phyloP scores from a whole-genome alignment of 441 rosid genomes.

The Erodium trifolium region DNA sequence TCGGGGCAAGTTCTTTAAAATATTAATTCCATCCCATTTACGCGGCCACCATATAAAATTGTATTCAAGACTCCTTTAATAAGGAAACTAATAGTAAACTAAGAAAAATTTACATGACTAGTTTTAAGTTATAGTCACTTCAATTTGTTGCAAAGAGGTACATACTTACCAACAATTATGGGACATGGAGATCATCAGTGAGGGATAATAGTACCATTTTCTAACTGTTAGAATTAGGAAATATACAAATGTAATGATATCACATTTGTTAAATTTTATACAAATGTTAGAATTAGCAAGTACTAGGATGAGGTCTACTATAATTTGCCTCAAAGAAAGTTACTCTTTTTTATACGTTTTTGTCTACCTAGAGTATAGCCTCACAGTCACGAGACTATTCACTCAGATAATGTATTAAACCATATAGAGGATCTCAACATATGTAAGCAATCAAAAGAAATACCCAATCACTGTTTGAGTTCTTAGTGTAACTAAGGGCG shows the following conservation, averaged over 20 bases:
- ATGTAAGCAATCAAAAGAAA: not conserved
- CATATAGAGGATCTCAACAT: not conserved
- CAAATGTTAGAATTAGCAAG: not conserved
- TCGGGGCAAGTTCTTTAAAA: too few relatives aligned
- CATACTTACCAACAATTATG: not conserved
- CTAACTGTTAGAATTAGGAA: not conserved
- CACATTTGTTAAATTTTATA: too few relatives aligned
- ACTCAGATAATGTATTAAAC: not conserved
- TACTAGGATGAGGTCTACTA: too few relatives aligned
- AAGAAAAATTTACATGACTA: not conserved
- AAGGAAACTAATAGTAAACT: not conserved
- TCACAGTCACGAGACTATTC: not conserved
- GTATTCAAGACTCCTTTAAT: too few relatives aligned
- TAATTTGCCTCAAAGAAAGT: not conserved
- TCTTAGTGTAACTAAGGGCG: not conserved
- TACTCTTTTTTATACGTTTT: too few relatives aligned
- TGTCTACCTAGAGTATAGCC: too few relatives aligned
- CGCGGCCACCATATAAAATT: not conserved
- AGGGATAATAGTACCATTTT: too few relatives aligned
- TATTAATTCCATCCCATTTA: not conserved
- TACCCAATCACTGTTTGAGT: not conserved
- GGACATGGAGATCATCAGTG: not conserved
- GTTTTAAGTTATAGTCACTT: not conserved
- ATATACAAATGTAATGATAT: too few relatives aligned
- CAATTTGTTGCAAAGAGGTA: too few relatives aligned